A percentile compares a stretch with the other conserved stretches of the same genome.
phyloP scores from a whole-genome alignment of 495 filamentous ascomycete genomes.

The Monascus purpureus region DNA sequence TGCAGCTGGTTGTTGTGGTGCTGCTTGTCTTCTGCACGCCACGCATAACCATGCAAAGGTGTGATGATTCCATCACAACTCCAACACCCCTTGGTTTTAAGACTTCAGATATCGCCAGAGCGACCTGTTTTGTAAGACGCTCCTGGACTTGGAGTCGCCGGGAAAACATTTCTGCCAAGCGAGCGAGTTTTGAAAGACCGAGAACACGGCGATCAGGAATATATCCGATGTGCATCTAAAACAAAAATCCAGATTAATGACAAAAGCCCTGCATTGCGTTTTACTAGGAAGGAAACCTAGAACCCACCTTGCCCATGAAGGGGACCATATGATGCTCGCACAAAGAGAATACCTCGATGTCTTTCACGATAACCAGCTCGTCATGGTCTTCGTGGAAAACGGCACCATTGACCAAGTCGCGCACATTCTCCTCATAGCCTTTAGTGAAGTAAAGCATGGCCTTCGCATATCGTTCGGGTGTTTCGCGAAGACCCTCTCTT shows the following conservation, averaged over 20 bases:
- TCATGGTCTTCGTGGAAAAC: constrained; percentile 97
- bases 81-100: constrained; percentile 83
- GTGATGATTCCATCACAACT: constrained; percentile 93
- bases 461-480: constrained; percentile 84
- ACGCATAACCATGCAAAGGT: constrained; percentile 98
- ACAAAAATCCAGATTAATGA: constrained; percentile 6
- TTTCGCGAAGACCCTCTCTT: constrained; percentile 75
- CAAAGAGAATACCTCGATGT: constrained; percentile 89
- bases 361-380: constrained; percentile 93
- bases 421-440: constrained; percentile 91
- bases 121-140: constrained; percentile 88
- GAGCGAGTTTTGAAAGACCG: constrained; percentile 86
- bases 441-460: constrained; percentile 99
- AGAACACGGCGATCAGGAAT: constrained; percentile 79
- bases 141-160: constrained; percentile 90
- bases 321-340: constrained; percentile 98
- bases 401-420: constrained; percentile 83
- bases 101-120: constrained; percentile 82
- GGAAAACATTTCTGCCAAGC: constrained; percentile 95
- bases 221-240: constrained; percentile 94
- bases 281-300: background rate
- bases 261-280: constrained; percentile 3
- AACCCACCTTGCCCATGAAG: constrained; percentile 74
- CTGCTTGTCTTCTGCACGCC: constrained; percentile 82
- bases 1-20: constrained; percentile 87